Conservation (phyloP, 1,139 yeast species). For the Yamadazyma taylorii region DNA sequence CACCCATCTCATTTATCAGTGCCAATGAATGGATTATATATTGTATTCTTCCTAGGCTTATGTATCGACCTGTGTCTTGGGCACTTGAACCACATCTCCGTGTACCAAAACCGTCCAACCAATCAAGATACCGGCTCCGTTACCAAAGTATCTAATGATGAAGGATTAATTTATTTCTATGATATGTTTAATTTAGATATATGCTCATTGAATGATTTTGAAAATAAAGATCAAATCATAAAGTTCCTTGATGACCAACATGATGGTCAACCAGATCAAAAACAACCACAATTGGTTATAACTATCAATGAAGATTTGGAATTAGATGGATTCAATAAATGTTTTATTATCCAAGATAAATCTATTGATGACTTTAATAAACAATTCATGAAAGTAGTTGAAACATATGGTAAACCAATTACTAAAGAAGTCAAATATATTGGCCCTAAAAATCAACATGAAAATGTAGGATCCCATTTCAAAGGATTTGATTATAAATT, state of each 20-base stretch:
- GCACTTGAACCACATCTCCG: neutral
- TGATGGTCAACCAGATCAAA: conserved; percentile 7
- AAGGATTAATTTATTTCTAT: conserved; percentile 35
- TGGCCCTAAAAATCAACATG: conserved; percentile 17
- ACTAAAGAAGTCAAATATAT: conserved; percentile 33
- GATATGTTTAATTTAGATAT: conserved; percentile 37
- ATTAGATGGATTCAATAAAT: conserved; percentile 7
- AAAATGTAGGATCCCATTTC: conserved; percentile 26
- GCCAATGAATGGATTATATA: no score
- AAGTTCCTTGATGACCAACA: conserved; percentile 27
- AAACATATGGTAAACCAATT: conserved; percentile 14
- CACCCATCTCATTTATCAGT: no score
- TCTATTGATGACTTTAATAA: conserved; percentile 5
- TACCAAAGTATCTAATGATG: conserved; percentile 15
- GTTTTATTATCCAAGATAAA: conserved; percentile 7
- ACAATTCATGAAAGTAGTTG: conserved; percentile 6
- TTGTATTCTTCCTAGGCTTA: no score
- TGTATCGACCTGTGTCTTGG: neutral
- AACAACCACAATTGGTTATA: conserved; percentile 35
- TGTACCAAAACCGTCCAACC: conserved; percentile 6
- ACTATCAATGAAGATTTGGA: conserved; percentile 33
- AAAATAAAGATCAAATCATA: conserved; percentile 27
- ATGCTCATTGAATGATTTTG: conserved; percentile 29
- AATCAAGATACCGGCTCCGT: conserved; percentile 8
- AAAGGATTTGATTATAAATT: conserved; percentile 31